phyloP scores from a whole-genome alignment of 2,329 filamentous ascomycete genomes.

The Byssochlamys sp. region DNA sequence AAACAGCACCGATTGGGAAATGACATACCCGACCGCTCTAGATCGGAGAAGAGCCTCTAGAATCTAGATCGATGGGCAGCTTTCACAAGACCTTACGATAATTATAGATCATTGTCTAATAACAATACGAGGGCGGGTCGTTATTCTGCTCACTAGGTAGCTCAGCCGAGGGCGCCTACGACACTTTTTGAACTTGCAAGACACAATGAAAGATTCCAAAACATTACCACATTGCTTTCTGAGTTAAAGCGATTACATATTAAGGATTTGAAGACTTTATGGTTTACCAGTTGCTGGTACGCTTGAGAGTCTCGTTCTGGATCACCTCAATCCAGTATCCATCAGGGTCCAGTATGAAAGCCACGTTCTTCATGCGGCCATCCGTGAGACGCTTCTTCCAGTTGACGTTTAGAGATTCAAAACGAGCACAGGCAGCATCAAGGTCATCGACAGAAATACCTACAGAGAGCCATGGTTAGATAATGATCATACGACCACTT shows the following conservation, averaged over 20 bases:
- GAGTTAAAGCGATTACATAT: neutral
- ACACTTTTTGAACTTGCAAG: neutral
- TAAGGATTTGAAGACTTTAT: neutral
- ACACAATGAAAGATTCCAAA: neutral
- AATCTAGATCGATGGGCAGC: neutral
- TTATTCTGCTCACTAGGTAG: neutral
- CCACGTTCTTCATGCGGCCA: slow-evolving; percentile 82
- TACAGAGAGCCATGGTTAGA: slow-evolving; percentile 21
- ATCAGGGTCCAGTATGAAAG: slow-evolving; percentile 82
- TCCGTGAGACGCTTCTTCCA: slow-evolving; percentile 97
- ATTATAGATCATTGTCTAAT: neutral
- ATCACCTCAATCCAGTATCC: slow-evolving; percentile 68
- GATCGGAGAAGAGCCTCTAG: neutral
- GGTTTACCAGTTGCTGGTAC: slow-evolving; percentile 30
- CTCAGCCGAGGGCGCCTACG: neutral
- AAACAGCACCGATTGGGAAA: neutral
- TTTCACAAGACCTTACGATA: neutral
- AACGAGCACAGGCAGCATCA: slow-evolving; percentile 75
- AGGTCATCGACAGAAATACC: slow-evolving; percentile 76
- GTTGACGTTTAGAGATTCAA: slow-evolving; percentile 69
- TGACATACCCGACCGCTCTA: neutral
- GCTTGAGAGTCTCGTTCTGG: slow-evolving; percentile 54
- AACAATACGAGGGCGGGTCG: neutral
- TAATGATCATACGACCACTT: neutral
- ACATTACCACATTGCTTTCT: neutral